phyloP scores from a whole-genome alignment of 192 early-diverging fungal species.

The Rhizoclosmatium globosum region DNA sequence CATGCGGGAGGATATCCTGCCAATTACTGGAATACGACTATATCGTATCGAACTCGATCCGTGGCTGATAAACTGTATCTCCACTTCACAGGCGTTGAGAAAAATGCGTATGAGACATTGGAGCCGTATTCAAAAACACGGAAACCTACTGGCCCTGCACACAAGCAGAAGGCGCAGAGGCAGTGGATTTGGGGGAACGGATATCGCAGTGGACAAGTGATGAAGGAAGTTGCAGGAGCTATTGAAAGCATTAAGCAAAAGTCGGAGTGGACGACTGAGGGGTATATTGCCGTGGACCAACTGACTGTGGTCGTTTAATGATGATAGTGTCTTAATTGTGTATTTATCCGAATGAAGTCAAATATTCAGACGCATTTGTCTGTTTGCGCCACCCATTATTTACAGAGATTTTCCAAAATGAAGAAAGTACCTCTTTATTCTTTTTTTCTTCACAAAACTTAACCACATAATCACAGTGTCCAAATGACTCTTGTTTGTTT shows the following conservation, averaged over 20 bases:
- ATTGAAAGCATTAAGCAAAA: neutral
- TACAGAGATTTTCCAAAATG: no score
- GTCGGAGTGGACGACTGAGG: constrained; percentile 17
- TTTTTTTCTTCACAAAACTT: no score
- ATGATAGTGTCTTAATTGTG: no score
- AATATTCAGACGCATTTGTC: no score
- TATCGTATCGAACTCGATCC: constrained; percentile 21
- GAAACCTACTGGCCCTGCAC: neutral
- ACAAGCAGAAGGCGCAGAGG: constrained; percentile 12
- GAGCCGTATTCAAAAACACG: constrained; percentile 34
- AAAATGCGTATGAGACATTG: constrained; percentile 46
- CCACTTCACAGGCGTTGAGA: constrained; percentile 46
- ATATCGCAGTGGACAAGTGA: constrained; percentile 44
- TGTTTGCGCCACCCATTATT: no score
- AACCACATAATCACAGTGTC: no score
- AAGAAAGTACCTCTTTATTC: no score
- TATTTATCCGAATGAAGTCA: no score
- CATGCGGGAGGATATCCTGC: constrained; percentile 48
- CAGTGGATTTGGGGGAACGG: constrained; percentile 49
- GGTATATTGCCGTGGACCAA: constrained; percentile 14
- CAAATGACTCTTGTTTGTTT: no score
- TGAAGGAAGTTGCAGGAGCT: constrained; percentile 41
- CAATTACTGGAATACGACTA: constrained; percentile 41
- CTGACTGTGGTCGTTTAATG: constrained; percentile 1
- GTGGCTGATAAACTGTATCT: constrained; percentile 19